Base-by-base conservation (phyloP, 2,329 filamentous ascomycete species). In the Microsporum canis region DNA sequence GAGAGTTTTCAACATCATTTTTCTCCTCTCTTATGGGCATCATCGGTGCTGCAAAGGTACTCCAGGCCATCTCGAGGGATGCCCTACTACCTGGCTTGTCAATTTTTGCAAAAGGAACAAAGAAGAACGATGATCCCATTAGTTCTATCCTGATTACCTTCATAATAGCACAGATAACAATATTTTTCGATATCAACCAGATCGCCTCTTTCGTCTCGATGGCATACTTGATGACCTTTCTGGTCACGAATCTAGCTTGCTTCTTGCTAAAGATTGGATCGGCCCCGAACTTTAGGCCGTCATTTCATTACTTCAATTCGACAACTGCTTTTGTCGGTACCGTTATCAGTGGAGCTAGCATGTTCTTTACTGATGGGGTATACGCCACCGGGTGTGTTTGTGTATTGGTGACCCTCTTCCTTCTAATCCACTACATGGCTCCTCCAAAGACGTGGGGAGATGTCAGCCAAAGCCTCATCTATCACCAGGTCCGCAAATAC, bases 201-300 rank as follows among this genome's bases (percentile, higher is more conserved):
- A 95, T 95, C 67, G 90, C 90, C 4, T 92, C 89, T 0, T 85
- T 95, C 61, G 89, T 95, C 53, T 92, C 90, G 1, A 95, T 95
- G 88, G 88, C 88, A 14, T 95, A 94, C 70, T 83, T 94, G 69
- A 92, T 95, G 87, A 95, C 90, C 0, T 95, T 95, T 69, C 82
- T 95, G 58, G 88, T 92, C 45, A 94, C 89, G 73, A 95, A 95
- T 65, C 75, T 95, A 6, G 90, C 90, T 5, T 95, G 89, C 66
- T 95, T 95, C 68, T 77, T 95, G 1, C 79, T 95, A 60, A 92
- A 92, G 71, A 87, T 95, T 61, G 87, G 89, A 1, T 92, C 90
- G 0, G 90, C 90, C 0, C 90, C 90, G 3, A 95, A 95, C 70
- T 95, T 95, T 67, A 81, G 90, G 29, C 90, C 90, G 0, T 89